Conservation (phyloP, 2,329 filamentous ascomycete genomes). For the Cladorrhinum sp. region DNA sequence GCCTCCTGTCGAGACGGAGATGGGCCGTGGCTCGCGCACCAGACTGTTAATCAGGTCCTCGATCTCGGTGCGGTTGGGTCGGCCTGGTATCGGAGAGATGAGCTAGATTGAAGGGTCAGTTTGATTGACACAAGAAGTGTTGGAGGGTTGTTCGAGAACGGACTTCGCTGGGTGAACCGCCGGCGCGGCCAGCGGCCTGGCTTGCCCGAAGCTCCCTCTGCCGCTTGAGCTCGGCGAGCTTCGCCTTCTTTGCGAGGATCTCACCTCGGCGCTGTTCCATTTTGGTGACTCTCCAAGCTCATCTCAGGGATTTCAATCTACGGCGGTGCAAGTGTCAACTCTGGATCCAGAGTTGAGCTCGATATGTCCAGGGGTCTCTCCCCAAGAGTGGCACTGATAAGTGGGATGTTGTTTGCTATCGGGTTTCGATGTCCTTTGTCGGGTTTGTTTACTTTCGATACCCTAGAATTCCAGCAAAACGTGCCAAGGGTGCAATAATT, state of each 20-base stretch:
- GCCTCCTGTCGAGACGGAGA: conserved; percentile 62
- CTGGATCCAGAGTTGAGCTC: neutral
- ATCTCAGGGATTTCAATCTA: conserved; percentile 37
- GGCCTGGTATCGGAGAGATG: conserved; percentile 65
- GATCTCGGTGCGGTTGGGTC: conserved; percentile 71
- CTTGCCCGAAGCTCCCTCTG: conserved; percentile 81
- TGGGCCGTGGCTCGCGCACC: conserved; percentile 72
- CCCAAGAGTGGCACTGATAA: neutral
- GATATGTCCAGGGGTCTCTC: neutral
- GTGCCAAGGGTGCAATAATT: neutral
- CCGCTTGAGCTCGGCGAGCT: conserved; percentile 91
- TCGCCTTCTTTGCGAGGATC: conserved; percentile 93
- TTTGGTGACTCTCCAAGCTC: conserved; percentile 43
- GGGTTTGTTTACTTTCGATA: neutral
- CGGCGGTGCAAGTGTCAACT: neutral
- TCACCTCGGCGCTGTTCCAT: conserved; percentile 89
- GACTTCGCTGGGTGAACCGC: conserved; percentile 69
- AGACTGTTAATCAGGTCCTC: conserved; percentile 82
- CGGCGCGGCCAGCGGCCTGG: conserved; percentile 69
- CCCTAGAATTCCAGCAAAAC: neutral
- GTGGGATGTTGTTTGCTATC: neutral
- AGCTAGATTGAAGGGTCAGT: conserved; percentile 45
- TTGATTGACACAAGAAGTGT: neutral
- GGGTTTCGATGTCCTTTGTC: neutral
- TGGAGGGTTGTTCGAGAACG: conserved; percentile 8